These are phyloP conservation scores for Pecoramyces ruminantium DNA, from an alignment of 192 early-diverging fungal genomes.

Conservation along the genomic window DNA sequence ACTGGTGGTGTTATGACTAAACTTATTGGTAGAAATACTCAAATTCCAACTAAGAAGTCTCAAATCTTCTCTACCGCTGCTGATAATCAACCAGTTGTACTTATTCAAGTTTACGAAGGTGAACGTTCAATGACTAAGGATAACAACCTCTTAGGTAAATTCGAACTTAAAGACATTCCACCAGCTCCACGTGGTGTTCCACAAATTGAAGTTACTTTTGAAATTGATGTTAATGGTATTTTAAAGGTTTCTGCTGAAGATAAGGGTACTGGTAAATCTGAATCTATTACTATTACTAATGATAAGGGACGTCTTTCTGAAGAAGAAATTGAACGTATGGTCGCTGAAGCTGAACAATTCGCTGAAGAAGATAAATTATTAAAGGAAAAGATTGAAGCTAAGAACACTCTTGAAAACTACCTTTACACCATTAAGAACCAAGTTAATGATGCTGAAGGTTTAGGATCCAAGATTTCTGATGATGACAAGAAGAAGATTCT, in stretches of 20 bases:
- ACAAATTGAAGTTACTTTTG: slow-evolving; percentile 95
- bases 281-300: slow-evolving; percentile 92
- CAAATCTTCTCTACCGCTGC: slow-evolving; percentile 95
- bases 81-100: slow-evolving; percentile 91
- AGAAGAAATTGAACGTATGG: slow-evolving; percentile 96
- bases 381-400: slow-evolving; percentile 76
- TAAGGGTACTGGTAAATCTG: slow-evolving; percentile 92
- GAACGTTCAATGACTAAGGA: slow-evolving; percentile 94
- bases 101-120: slow-evolving; percentile 95
- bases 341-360: slow-evolving; percentile 85
- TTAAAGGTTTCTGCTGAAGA: slow-evolving; percentile 82
- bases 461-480: slow-evolving; percentile 66
- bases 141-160: slow-evolving; percentile 93
- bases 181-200: slow-evolving; percentile 89
- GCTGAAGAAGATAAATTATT: slow-evolving; percentile 70
- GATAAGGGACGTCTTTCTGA: slow-evolving; percentile 88
- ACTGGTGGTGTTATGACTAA: slow-evolving; percentile 83
- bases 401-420: slow-evolving; percentile 84
- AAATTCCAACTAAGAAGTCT: slow-evolving; percentile 91
- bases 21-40: slow-evolving; percentile 82
- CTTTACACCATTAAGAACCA: slow-evolving; percentile 77
- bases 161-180: slow-evolving; percentile 87
- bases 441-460: slow-evolving; percentile 62
- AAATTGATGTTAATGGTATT: slow-evolving; percentile 88
- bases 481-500: slow-evolving; percentile 83